phyloP scores from a whole-genome alignment of 208 protist genomes.

The Trypanosomatidae sp. region DNA sequence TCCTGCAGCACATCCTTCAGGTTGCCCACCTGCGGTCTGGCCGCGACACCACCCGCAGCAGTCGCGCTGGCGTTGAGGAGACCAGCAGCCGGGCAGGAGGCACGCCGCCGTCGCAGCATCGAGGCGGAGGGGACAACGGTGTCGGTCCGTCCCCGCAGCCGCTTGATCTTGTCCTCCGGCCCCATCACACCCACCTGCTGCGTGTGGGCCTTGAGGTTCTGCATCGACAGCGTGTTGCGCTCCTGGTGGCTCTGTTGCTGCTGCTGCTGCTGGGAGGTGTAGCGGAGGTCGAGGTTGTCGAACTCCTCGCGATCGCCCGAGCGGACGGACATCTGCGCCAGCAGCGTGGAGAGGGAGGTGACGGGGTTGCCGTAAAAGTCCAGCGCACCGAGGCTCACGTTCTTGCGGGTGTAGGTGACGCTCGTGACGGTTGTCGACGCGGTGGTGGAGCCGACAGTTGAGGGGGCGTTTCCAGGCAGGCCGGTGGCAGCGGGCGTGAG shows the following conservation, averaged over 20 bases:
- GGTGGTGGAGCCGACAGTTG: no score
- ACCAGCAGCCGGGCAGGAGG: no score
- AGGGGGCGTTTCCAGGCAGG: no score
- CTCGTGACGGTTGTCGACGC: conserved; percentile 22
- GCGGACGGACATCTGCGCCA: conserved; percentile 26
- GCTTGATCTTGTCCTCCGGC: conserved; percentile 33
- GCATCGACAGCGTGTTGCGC: conserved; percentile 28
- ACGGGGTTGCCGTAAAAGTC: conserved; percentile 30
- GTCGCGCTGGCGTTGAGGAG: no score
- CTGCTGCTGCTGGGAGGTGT: conserved; percentile 19
- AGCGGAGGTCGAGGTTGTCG: no score
- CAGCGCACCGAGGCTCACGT: conserved; percentile 25
- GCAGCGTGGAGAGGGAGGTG: conserved; percentile 31
- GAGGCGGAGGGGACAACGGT: no score
- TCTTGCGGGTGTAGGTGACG: conserved; percentile 36
- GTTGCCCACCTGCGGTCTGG: conserved; percentile 19
- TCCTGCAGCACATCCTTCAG: conserved; percentile 42
- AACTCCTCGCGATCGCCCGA: conserved; percentile 26
- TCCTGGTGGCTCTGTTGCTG: no score
- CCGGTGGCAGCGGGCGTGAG: no score
- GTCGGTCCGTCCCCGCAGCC: no score
- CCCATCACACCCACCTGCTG: conserved; percentile 28
- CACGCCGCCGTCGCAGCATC: no score
- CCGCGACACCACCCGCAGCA: no score
- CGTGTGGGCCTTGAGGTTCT: conserved; percentile 33